A percentile compares a stretch with the other conserved stretches of the same genome.
Conservation (phyloP, 805 yeast genomes). For the Saccharomycopsis sp. region DNA sequence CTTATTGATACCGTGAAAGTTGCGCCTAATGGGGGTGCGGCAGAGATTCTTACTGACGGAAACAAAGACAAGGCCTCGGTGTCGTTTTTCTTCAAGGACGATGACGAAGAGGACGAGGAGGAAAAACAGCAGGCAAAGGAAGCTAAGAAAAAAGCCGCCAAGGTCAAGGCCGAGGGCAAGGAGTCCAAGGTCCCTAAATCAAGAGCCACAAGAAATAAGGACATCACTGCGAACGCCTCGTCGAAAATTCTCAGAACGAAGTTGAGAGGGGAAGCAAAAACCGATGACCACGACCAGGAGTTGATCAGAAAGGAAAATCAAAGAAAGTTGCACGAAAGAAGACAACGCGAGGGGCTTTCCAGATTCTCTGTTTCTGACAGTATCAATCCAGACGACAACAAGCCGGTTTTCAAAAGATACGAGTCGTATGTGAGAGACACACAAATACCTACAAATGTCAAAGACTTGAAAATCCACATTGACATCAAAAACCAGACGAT, state of each 20-base stretch:
- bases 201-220: slow-evolving; percentile 24
- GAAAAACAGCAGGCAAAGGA: slow-evolving; percentile 30
- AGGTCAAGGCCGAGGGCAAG: slow-evolving; percentile 25
- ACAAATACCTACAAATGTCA: slow-evolving; percentile 78
- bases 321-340: slow-evolving; percentile 69
- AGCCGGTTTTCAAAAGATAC: slow-evolving; percentile 79
- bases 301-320: slow-evolving; percentile 79
- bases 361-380: slow-evolving; percentile 79
- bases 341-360: slow-evolving; percentile 81
- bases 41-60: slow-evolving; percentile 64
- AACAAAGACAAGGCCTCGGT: slow-evolving; percentile 67
- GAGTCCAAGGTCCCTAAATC: slow-evolving; percentile 25
- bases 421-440: slow-evolving; percentile 92
- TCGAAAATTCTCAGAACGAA: slow-evolving; percentile 74
- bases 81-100: slow-evolving; percentile 77
- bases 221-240: slow-evolving; percentile 27
- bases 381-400: slow-evolving; percentile 43
- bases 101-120: slow-evolving; percentile 41
- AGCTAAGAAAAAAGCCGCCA: slow-evolving; percentile 33
- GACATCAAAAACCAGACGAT: slow-evolving; percentile 86
- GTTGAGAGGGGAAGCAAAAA: slow-evolving; percentile 67
- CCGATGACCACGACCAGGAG: slow-evolving; percentile 71
- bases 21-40: slow-evolving; percentile 43
- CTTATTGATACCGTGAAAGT: slow-evolving; percentile 78
- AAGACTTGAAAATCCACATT: slow-evolving; percentile 79